A percentile compares a stretch with the other conserved stretches of the same genome.
Evolutionary conservation across 306 rosid genomes (phyloP).

Genomic region (Trifolium repens): DNA sequence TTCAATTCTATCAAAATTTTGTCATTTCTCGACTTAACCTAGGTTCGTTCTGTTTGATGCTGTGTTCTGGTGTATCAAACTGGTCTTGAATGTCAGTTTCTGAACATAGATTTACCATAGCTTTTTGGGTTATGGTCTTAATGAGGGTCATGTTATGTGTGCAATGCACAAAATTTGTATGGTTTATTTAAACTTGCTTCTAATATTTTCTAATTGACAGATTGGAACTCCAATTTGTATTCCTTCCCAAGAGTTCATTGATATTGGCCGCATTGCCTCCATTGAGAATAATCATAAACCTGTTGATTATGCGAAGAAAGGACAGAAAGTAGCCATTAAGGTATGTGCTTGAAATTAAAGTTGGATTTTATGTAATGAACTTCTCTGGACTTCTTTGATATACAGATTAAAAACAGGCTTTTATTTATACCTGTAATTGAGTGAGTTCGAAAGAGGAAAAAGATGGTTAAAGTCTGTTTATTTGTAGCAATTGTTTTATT

Average conservation of each 20-base stretch:
- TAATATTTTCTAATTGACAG: conserved; percentile 55
- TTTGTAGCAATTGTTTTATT: conserved; percentile 21
- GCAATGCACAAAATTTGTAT: conserved; percentile 1
- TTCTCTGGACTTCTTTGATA: conserved; percentile 19
- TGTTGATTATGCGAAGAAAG: conserved; percentile 89
- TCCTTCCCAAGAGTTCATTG: conserved; percentile 84
- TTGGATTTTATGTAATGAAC: conserved; percentile 2
- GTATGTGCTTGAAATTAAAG: conserved; percentile 48
- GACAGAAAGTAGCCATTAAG: conserved; percentile 89
- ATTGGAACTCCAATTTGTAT: conserved; percentile 94
- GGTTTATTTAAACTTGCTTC: conserved; percentile 28
- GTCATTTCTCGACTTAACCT: not conserved
- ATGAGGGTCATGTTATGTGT: not conserved
- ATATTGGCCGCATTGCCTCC: conserved; percentile 85
- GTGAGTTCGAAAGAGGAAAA: not conserved
- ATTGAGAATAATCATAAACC: conserved; percentile 90
- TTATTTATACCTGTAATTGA: not conserved
- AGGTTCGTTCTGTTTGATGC: not conserved
- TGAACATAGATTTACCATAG: not conserved
- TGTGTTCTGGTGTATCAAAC: not conserved
- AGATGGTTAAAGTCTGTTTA: conserved; percentile 2
- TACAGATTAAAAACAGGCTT: conserved; percentile 12
- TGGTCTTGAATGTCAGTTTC: not conserved
- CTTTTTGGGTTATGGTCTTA: conserved; percentile 36
- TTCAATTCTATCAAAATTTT: not conserved